These are phyloP conservation scores for Zelopaecilomyces penicillatus DNA, from an alignment of 2,329 filamentous ascomycete species.

Conservation along the genomic window DNA sequence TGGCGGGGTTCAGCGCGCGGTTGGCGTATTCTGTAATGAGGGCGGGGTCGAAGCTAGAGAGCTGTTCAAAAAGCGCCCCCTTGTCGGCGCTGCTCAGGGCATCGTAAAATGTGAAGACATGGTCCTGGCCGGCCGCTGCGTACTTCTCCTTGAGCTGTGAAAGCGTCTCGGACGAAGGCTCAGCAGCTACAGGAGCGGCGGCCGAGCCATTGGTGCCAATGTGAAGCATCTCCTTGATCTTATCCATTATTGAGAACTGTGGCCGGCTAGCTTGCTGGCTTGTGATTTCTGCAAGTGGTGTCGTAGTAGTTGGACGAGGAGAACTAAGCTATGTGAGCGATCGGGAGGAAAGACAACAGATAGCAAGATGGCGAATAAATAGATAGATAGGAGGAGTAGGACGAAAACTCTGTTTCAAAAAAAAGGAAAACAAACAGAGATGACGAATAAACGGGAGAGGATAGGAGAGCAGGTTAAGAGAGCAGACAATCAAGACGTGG, in stretches of 20 bases:
- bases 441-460: too few species aligned
- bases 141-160: slow-evolving; percentile 63
- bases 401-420: too few species aligned
- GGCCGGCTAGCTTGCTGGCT: too few species aligned
- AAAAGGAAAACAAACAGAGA: too few species aligned
- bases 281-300: too few species aligned
- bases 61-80: slow-evolving; percentile 70
- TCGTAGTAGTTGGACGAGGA: too few species aligned
- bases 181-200: slow-evolving; percentile 25
- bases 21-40: slow-evolving; percentile 84
- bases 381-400: too few species aligned
- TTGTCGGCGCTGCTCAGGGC: slow-evolving; percentile 66
- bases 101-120: slow-evolving; percentile 76
- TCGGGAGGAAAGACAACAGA: too few species aligned
- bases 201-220: slow-evolving; percentile 23
- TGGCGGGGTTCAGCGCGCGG: slow-evolving; percentile 69
- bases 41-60: slow-evolving; percentile 71
- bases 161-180: slow-evolving; percentile 59
- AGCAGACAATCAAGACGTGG: too few species aligned
- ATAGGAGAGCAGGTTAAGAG: too few species aligned
- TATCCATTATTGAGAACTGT: slow-evolving; percentile 28
- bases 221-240: slow-evolving; percentile 35
- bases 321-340: too few species aligned
- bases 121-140: slow-evolving; percentile 69
- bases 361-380: too few species aligned